Base-by-base conservation (phyloP, 1,284 basidiomycete genomes). In the Fistulina hepatica region DNA sequence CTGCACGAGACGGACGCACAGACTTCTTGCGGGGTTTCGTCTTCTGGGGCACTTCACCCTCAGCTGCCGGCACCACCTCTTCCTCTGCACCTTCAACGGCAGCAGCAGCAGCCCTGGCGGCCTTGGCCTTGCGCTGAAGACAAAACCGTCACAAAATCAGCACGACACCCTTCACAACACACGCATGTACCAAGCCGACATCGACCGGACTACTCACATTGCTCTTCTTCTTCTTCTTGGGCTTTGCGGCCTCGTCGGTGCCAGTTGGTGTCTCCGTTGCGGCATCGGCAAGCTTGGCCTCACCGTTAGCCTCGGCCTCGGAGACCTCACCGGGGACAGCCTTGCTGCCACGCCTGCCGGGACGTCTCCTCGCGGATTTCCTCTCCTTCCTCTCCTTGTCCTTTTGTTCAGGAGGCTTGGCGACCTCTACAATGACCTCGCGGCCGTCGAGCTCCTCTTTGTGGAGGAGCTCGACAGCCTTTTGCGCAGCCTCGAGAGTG, bases 391-490 rank as follows among this genome's bases (percentile, higher is more conserved):
- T 79, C 61, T 75, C 85, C 63, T 75, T 80, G 66, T 81, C 78
- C 69, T 88, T 89, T 63, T 83, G 74, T 46, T 88, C 82, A 45
- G 78, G 66, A 43, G 88, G 83, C 65, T 91, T 91, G 56, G 91
- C 92, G 55, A 89, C 66, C 67, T 93, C 82, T 61, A 94, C 72
- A 59, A 85, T 80, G 58, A 93, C 76, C 60, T 70, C 70, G 58
- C 91, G 88, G 46, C 81, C 86, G 47, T 88, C 82, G 59, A 94
- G 79, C 60, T 91, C 82, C 59, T 79, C 67, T 62, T 83, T 84
- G 71, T 93, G 72, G 55, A 94, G 81, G 54, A 71, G 63, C 47
- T 90, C 81, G 56, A 91, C 82, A 44, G 88, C 92, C 60, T 77
- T 77, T 64, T 90, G 70, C 45, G 83, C 88, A 54, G 86, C 82